phyloP scores from a whole-genome alignment of 1,139 yeast species.

The Meyerozyma athensensis region DNA sequence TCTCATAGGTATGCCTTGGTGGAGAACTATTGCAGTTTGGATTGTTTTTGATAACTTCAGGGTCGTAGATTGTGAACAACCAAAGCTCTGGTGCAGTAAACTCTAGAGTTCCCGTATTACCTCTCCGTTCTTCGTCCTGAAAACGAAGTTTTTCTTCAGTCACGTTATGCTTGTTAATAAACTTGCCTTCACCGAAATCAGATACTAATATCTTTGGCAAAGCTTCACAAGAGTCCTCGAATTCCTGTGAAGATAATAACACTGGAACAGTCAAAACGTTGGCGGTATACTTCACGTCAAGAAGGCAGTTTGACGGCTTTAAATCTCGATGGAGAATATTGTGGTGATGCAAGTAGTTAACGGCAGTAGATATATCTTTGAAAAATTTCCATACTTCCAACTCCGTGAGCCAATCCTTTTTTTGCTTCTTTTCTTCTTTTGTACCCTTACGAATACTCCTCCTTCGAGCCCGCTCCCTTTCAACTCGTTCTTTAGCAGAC shows the following conservation, averaged over 20 bases:
- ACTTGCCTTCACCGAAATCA: conserved; percentile 86
- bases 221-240: conserved; percentile 20
- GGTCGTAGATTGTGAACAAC: conserved; percentile 24
- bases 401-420: conserved; percentile 24
- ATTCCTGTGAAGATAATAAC: conserved; percentile 10
- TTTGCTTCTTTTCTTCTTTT: conserved; percentile 14
- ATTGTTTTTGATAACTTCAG: conserved; percentile 5
- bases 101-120: conserved; percentile 83
- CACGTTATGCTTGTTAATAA: conserved; percentile 43
- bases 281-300: conserved; percentile 35
- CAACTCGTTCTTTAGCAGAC: conserved; percentile 25
- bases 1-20: conserved; percentile 39
- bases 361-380: conserved; percentile 64
- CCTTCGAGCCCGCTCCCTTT: conserved; percentile 20
- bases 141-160: conserved; percentile 29
- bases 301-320: conserved; percentile 81
- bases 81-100: conserved; percentile 83
- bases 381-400: conserved; percentile 58
- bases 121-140: conserved; percentile 30
- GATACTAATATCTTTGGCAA: conserved; percentile 73
- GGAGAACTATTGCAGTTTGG: not conserved
- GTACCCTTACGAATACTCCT: conserved; percentile 10
- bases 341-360: conserved; percentile 63
- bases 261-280: conserved; percentile 7
- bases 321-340: conserved; percentile 82